Conservation (phyloP, 352 stramenopile species). For the Pythium utonaiense region DNA sequence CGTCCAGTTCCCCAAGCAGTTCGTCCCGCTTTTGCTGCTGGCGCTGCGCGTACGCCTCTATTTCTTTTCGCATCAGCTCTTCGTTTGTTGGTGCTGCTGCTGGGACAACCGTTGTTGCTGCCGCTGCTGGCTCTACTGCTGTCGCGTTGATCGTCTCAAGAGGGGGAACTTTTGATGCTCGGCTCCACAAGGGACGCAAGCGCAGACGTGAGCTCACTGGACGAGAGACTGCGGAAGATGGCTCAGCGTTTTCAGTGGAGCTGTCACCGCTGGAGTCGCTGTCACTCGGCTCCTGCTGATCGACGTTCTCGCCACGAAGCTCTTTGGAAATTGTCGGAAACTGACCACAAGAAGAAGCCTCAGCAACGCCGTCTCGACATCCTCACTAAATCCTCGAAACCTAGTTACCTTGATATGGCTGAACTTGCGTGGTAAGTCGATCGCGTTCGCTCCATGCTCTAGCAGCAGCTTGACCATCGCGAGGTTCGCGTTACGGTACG, state of each 20-base stretch:
- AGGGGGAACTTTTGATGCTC: neutral
- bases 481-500: conserved; percentile 49
- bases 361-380: neutral
- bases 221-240: neutral
- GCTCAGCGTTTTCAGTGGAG: conserved; percentile 3
- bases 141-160: neutral
- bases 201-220: conserved; percentile 2
- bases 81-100: neutral
- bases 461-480: conserved; percentile 43
- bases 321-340: conserved; percentile 22
- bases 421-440: conserved; percentile 29
- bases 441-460: conserved; percentile 35
- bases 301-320: conserved; percentile 10
- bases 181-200: conserved; percentile 3
- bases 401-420: conserved; percentile 35
- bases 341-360: neutral
- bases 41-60: conserved; percentile 23
- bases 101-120: neutral
- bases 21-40: conserved; percentile 27
- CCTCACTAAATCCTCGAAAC: neutral
- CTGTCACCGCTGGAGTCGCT: conserved; percentile 1
- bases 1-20: conserved; percentile 33
- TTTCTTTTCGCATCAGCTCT: conserved; percentile 8
- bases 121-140: neutral
- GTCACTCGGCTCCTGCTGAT: neutral